Evolutionary conservation across 768 basidiomycete species (phyloP), one percentile per base, ranked within the genome.

Genomic region (Royoungia palumana): DNA sequence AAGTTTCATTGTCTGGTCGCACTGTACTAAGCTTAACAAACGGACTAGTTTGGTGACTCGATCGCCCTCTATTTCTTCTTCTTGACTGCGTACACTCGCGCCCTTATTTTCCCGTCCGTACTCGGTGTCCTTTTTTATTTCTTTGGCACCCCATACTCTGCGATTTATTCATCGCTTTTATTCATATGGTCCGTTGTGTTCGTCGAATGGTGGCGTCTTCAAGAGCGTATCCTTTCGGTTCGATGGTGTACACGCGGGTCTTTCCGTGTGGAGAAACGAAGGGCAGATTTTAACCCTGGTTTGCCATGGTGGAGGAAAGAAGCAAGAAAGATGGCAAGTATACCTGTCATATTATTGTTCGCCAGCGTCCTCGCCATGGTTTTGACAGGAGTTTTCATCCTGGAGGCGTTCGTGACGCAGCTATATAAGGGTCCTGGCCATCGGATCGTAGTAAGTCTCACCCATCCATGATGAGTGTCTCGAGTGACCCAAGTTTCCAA

Each of bases 141-240:
- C 68, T 76, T 87, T 59, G 78, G 81, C 22, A 75, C 77, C 1
- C 79, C 85, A 0, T 97, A 93, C 68, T 85, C 86, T 9, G 78
- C 87, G 11, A 39, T 80, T 5, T 97, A 93, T 65, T 91, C 91
- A 0, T 68, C 77, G 45, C 68, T 89, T 19, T 71, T 95, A 40
- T 79, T 83, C n/a, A 46, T 93, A 3, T 99, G 94, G 89, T 85
- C 87, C 0, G 75, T 92, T 40, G 66, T 78, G 17, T 95, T 94
- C 59, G 87, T 94, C 52, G 94, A 97, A 66, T 86, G 83, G 74
- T 99, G 95, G 95, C 79, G 88, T 24, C 78, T 96, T 32, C 81
- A 81, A 49, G 90, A 98, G 67, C 81, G 87, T 16, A 81, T 85
- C 35, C 72, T 95, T n/a, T 82, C 90, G 2, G 78, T 93, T 40